Conservation (phyloP, 257 asterid species). For the Prunella vulgaris region DNA sequence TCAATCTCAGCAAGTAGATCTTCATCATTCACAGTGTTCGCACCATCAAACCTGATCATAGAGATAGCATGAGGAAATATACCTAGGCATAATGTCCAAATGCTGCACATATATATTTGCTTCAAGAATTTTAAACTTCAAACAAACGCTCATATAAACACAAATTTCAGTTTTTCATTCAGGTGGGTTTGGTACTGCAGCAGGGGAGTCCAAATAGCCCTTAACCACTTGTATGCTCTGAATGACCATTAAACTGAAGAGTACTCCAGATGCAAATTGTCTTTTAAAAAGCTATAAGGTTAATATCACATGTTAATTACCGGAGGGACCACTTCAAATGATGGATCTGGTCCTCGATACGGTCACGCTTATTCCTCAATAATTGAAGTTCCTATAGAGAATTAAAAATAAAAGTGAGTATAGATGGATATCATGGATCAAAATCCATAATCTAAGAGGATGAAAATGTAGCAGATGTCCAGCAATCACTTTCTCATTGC, state of each 20-base stretch:
- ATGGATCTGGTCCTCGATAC: conserved; percentile 76
- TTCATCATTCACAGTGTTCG: conserved; percentile 31
- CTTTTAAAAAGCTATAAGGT: not conserved
- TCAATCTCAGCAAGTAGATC: conserved; percentile 48
- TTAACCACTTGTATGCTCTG: not conserved
- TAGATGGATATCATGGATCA: not conserved
- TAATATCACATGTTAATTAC: conserved; percentile 32
- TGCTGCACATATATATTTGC: conserved; percentile 7
- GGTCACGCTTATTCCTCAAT: conserved; percentile 76
- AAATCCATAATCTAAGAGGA: conserved; percentile 3
- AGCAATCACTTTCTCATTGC: conserved; percentile 5
- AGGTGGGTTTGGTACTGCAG: conserved; percentile 1
- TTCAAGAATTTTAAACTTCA: conserved; percentile 13
- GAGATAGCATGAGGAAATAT: conserved; percentile 15
- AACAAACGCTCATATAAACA: not conserved
- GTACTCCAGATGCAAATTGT: conserved; percentile 5
- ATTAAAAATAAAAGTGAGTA: conserved; percentile 9
- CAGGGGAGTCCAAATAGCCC: not conserved
- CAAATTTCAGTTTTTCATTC: not conserved
- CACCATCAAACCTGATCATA: conserved; percentile 57
- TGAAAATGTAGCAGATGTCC: not conserved
- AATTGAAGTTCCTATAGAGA: conserved; percentile 68
- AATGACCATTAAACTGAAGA: not conserved
- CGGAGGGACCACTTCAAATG: conserved; percentile 80
- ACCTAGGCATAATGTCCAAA: not conserved